Evolutionary conservation across 2,329 filamentous ascomycete species (phyloP).

Genomic region (Colletotrichum tropicicola): DNA sequence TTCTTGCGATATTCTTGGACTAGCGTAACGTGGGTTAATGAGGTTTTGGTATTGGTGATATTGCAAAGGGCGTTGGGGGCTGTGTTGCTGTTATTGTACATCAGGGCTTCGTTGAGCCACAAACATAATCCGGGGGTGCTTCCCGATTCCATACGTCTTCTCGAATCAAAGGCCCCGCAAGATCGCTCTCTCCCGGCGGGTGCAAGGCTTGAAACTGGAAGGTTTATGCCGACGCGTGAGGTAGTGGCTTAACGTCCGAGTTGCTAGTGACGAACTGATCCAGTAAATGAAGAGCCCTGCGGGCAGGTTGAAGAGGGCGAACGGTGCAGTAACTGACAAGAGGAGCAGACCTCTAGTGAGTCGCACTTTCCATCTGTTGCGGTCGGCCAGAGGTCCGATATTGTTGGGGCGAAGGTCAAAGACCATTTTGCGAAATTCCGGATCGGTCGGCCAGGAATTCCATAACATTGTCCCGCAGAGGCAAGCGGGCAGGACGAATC

Average conservation of each 20-base stretch:
- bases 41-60: not conserved
- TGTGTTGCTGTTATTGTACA: conserved; percentile 28
- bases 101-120: not conserved
- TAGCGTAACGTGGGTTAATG: conserved; percentile 43
- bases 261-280: conserved; percentile 45
- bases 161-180: no score
- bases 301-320: conserved; percentile 45
- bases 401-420: not conserved
- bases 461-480: conserved; percentile 4
- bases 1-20: conserved; percentile 85
- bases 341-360: conserved; percentile 4
- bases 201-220: not conserved
- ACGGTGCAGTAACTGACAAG: conserved; percentile 36
- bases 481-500: conserved; percentile 50
- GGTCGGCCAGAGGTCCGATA: not conserved
- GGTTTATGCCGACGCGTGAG: no score
- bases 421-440: not conserved
- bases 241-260: no score
- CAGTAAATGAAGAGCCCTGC: conserved; percentile 52
- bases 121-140: not conserved
- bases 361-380: conserved; percentile 8
- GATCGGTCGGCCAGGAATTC: not conserved
- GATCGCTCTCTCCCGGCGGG: not conserved
- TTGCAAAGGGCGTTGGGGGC: conserved; percentile 21
- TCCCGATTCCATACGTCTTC: not conserved